A percentile compares a stretch with the other conserved stretches of the same genome.
Conservation (phyloP, 73 alveolate genomes). For the Tetrahymena borealis region DNA sequence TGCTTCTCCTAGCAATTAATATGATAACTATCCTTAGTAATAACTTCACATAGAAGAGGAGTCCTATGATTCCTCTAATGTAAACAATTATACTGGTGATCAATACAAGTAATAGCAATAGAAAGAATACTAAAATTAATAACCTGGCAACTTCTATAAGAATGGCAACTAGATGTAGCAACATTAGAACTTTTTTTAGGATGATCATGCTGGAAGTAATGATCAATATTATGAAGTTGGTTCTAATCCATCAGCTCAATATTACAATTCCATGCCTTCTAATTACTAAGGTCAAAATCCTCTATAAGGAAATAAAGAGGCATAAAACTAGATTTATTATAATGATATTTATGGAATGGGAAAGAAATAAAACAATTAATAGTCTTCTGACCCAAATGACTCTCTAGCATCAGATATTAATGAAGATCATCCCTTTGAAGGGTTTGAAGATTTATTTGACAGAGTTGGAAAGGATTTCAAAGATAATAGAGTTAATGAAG, state of each 20-base stretch:
- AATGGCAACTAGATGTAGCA: background rate
- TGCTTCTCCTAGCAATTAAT: background rate
- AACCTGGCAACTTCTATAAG: background rate
- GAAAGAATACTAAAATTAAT: background rate
- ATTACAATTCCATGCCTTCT: background rate
- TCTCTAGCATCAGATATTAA: background rate
- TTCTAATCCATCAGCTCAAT: background rate
- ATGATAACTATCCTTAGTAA: background rate
- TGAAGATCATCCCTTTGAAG: background rate
- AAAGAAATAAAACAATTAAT: background rate
- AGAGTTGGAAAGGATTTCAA: background rate
- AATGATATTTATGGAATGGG: background rate
- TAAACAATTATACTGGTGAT: background rate
- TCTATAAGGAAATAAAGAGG: background rate
- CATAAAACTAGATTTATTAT: background rate
- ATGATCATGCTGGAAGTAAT: background rate
- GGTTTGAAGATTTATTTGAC: background rate
- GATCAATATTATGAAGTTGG: background rate
- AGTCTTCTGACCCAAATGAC: background rate
- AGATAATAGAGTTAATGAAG: background rate
- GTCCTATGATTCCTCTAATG: background rate
- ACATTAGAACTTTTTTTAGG: background rate
- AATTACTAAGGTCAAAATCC: background rate
- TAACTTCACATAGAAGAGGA: background rate
- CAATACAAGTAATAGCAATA: background rate